phyloP scores from a whole-genome alignment of 768 basidiomycete genomes.

The Leccinum barrowsii region DNA sequence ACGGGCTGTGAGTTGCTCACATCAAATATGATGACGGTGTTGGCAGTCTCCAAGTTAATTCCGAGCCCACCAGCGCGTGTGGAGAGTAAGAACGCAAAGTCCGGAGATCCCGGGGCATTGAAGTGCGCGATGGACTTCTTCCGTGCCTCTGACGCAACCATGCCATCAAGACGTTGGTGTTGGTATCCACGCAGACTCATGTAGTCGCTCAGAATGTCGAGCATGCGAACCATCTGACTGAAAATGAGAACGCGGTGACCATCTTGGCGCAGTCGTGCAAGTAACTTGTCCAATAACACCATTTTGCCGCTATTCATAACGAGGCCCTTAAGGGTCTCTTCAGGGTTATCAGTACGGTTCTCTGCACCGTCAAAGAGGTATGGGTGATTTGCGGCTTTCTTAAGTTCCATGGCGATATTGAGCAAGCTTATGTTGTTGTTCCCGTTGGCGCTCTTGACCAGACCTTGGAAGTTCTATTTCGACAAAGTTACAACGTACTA shows the following conservation, averaged over 20 bases:
- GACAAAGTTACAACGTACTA: conserved; percentile 1
- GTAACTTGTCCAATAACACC: conserved; percentile 95
- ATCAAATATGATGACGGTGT: conserved; percentile 99
- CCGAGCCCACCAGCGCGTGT: conserved; percentile 97
- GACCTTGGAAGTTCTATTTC: conserved; percentile 82
- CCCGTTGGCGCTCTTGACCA: conserved; percentile 86
- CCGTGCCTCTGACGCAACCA: conserved; percentile 88
- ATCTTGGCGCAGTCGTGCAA: conserved; percentile 84
- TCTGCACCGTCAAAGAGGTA: conserved; percentile 98
- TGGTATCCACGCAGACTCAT: conserved; percentile 86
- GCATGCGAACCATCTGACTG: conserved; percentile 98
- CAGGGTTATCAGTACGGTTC: conserved; percentile 50
- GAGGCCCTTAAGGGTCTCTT: conserved; percentile 90
- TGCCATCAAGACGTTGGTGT: conserved; percentile 93
- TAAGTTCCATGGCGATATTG: conserved; percentile 99
- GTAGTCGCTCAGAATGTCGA: conserved; percentile 98
- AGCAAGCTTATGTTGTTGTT: conserved; percentile 91
- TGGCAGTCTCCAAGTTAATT: conserved; percentile 97
- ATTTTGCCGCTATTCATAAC: conserved; percentile 99
- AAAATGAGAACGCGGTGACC: conserved; percentile 98
- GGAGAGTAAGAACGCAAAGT: conserved; percentile 95
- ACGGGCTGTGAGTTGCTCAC: conserved; percentile 43
- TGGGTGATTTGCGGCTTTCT: conserved; percentile 98
- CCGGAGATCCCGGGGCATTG: conserved; percentile 87
- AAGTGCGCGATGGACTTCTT: conserved; percentile 98